Evolutionary conservation across 495 filamentous ascomycete genomes (phyloP), one percentile per base, ranked within the genome.

Genomic region (Penicillium waksmanii): DNA sequence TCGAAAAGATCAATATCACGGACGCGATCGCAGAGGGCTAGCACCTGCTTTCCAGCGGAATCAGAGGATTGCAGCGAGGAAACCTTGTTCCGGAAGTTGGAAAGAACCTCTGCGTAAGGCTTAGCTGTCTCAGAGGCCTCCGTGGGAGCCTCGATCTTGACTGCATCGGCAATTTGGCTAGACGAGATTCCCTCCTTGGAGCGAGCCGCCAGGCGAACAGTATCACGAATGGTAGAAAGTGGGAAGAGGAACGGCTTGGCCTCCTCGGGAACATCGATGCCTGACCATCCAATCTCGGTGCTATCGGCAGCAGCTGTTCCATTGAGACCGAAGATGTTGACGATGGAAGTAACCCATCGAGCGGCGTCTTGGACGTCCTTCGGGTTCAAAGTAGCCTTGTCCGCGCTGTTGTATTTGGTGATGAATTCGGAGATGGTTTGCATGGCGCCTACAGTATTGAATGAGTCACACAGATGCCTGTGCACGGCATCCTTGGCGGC

Each of bases 321-420:
- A 66, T 97, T 91, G 1, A 98, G 85, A 59, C 95, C 95, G 43
- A 98, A 88, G 51, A 92, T 89, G 53, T 85, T 87, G 40, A 94
- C 86, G 49, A 98, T 88, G 36, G 82, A 83, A 6, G 95, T 97
- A 5, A 97, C 76, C 89, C 91, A 98, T 18, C 82, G 80, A 0
- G 89, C 92, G 51, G 90, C 77, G 0, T 78, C 73, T 63, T 87
- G 82, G 9, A 87, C 72, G 18, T 81, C 81, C 33, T 77, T 71
- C 1, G 85, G 67, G 47, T 84, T 79, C 25, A 84, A 52, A 25
- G 80, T 74, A 15, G 78, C 68, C 67, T 90, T 91, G 71, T 89
- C 86, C 13, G 69, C 68, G 54, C 83, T 82, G 73, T 96, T 94
- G 55, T 85, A 85, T 50, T 88, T 81, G 6, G 84, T 83, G 57